Evolutionary conservation across 1,284 basidiomycete genomes (phyloP).

Genomic region (Puccinia novopanici): DNA sequence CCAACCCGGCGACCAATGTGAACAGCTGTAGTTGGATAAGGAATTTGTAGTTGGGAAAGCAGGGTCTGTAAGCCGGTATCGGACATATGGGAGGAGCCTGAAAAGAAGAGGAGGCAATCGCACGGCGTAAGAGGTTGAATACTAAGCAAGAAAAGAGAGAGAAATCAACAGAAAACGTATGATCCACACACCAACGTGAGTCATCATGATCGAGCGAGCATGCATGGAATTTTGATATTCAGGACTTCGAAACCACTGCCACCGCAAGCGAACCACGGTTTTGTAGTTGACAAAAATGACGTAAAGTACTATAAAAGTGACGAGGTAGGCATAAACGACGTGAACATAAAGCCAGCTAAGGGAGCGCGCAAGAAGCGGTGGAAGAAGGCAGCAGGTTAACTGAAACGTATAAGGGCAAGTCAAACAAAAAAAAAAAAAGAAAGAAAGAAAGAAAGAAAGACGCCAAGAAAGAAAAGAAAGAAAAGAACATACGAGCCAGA

Average conservation of each 20-base stretch:
- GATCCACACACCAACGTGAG: slow-evolving; percentile 38
- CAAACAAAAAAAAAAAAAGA: slow-evolving; percentile 1
- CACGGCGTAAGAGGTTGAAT: not conserved
- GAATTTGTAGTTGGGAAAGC: slow-evolving; percentile 72
- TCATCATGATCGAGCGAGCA: slow-evolving; percentile 70
- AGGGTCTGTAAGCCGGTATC: slow-evolving; percentile 74
- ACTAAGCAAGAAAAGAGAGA: not conserved
- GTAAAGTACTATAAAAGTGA: slow-evolving; percentile 35
- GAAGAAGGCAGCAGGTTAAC: not conserved
- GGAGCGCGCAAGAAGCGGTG: not conserved
- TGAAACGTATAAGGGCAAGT: slow-evolving; percentile 48
- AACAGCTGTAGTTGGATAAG: slow-evolving; percentile 79
- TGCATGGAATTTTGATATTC: slow-evolving; percentile 76
- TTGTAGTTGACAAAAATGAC: slow-evolving; percentile 51
- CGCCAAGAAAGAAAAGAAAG: slow-evolving; percentile 70
- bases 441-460: slow-evolving; percentile 70
- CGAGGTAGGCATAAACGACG: slow-evolving; percentile 48
- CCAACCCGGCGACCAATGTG: slow-evolving; percentile 78
- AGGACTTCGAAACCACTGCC: slow-evolving; percentile 73
- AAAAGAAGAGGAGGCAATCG: slow-evolving; percentile 4
- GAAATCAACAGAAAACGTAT: too few species aligned
- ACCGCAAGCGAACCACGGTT: slow-evolving; percentile 69
- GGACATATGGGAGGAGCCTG: slow-evolving; percentile 67
- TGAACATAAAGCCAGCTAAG: slow-evolving; percentile 34
- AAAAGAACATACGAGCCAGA: slow-evolving; percentile 68